Base-by-base conservation (phyloP, 139 green algal species). In the Haematococcus sp. region DNA sequence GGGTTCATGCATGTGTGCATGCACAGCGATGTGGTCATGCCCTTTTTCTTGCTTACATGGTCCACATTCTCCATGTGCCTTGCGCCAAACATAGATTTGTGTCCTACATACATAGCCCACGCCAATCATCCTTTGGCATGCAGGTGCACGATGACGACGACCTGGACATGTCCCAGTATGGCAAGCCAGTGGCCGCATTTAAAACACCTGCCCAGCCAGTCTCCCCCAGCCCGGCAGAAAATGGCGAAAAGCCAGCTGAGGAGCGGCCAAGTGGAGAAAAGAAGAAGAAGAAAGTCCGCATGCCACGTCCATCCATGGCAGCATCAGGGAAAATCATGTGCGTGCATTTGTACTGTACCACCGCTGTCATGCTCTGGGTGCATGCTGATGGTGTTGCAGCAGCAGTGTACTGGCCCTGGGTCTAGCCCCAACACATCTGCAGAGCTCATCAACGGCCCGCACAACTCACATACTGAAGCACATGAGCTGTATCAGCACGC, bases 231-330 rank as follows among this genome's bases (percentile, higher is more conserved):
- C 58, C 25, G 54, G 17, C n/a, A 61, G 15, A 61, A 61, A 22
- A 61, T 22, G 11, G 58, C 3, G n/a, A 65, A 65, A 15, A 34
- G 58, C 58, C 11, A 34, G 58, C 23, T 27, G 25, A 15, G 20
- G 20, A 65, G 7, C 7, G 11, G 40, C 40, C 40, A 7, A 49
- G 7, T 7, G 40, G 11, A 49, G 58, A 34, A 3, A 34, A 34
- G n/a, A 65, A 65, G 4, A 27, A 65, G n/a, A 65, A 65, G n/a
- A 65, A 61, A 11, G 40, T 49, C 40, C 40, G 40, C 40, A 49
- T 49, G 40, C 40, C 40, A 11, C 40, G 40, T 11, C 40, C 7
- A 11, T 49, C 40, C 40, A 49, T 49, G 40, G 40, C 40, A 49
- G 11, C 40, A 49, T 49, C 40, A 4, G 52, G 23, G 4, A 61